Percentiles rank a stretch among this genome's conserved stretches.
phyloP scores from a whole-genome alignment of 2,329 filamentous ascomycete genomes.

The Tolypocladium ophioglossoides region DNA sequence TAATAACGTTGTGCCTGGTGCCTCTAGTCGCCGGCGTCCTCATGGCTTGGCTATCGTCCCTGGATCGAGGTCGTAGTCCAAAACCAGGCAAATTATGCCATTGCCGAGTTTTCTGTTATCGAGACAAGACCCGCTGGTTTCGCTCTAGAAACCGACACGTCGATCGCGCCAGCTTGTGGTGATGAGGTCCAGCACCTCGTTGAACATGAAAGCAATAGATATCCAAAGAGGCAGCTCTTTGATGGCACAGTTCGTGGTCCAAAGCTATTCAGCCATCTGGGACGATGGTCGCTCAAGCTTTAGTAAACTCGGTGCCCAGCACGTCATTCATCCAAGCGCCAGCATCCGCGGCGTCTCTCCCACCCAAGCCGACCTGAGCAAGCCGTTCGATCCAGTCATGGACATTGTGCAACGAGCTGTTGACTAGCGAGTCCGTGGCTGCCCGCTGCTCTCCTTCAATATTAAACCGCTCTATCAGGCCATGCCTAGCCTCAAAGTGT shows the following conservation, averaged over 20 bases:
- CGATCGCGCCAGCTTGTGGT: no score
- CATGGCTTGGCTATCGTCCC: no score
- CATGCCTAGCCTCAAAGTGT: slow-evolving; percentile 25
- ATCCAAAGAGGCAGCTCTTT: neutral
- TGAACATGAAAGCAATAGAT: neutral
- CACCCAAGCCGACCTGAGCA: slow-evolving; percentile 13
- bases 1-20: no score
- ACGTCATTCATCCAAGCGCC: slow-evolving; percentile 20
- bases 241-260: neutral
- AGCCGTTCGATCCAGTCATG: slow-evolving; percentile 15
- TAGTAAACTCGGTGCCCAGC: slow-evolving; percentile 19
- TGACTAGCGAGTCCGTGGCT: neutral
- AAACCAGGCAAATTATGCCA: no score
- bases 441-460: slow-evolving; percentile 11
- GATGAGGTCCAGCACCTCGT: no score
- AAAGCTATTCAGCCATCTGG: neutral
- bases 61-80: no score
- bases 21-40: no score
- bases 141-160: no score
- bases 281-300: neutral
- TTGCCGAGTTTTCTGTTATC: no score
- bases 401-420: slow-evolving; percentile 9
- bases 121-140: no score
- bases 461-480: slow-evolving; percentile 21
- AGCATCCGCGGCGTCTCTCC: slow-evolving; percentile 10